phyloP scores from a whole-genome alignment of 2,329 filamentous ascomycete genomes.

The Corynespora cassiicola region DNA sequence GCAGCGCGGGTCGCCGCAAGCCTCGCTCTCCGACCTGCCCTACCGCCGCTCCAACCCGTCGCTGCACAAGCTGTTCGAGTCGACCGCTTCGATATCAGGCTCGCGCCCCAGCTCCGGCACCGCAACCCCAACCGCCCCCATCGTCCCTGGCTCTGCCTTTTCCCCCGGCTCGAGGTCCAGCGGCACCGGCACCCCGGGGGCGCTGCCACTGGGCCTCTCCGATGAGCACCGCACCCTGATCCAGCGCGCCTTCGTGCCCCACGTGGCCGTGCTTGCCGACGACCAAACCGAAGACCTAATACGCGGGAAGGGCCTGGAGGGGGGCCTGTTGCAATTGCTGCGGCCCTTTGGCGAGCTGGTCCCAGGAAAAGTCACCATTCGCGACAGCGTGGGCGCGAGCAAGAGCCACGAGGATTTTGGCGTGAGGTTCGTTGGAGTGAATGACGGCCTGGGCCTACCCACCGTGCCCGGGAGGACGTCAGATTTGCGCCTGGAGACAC shows the following conservation, averaged over 20 bases:
- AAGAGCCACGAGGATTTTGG: constrained; percentile 88
- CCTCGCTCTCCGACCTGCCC: constrained; percentile 64
- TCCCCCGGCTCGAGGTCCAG: constrained; percentile 48
- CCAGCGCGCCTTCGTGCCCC: constrained; percentile 84
- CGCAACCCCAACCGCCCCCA: constrained; percentile 48
- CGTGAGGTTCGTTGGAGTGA: constrained; percentile 80
- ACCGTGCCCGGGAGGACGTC: constrained; percentile 42
- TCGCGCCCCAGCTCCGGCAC: constrained; percentile 50
- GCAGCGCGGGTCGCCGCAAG: constrained; percentile 64
- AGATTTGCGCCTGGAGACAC: constrained; percentile 40
- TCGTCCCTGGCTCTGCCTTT: constrained; percentile 50
- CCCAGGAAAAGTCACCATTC: constrained; percentile 84
- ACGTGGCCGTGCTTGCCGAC: constrained; percentile 87
- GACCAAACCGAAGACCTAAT: constrained; percentile 82
- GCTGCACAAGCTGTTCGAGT: constrained; percentile 60
- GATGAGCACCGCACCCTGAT: constrained; percentile 71
- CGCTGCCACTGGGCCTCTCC: constrained; percentile 49
- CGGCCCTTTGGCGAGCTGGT: constrained; percentile 90
- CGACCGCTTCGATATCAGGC: constrained; percentile 53
- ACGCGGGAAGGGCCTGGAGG: constrained; percentile 80
- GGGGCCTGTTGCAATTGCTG: constrained; percentile 83
- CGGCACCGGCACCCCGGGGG: constrained; percentile 47
- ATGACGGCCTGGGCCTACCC: constrained; percentile 55
- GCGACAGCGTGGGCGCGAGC: constrained; percentile 88
- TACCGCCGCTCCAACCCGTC: constrained; percentile 61